These are phyloP conservation scores for Cryptosporidium xiaoi DNA, from an alignment of 169 alveolate genomes.

Conservation along the genomic window DNA sequence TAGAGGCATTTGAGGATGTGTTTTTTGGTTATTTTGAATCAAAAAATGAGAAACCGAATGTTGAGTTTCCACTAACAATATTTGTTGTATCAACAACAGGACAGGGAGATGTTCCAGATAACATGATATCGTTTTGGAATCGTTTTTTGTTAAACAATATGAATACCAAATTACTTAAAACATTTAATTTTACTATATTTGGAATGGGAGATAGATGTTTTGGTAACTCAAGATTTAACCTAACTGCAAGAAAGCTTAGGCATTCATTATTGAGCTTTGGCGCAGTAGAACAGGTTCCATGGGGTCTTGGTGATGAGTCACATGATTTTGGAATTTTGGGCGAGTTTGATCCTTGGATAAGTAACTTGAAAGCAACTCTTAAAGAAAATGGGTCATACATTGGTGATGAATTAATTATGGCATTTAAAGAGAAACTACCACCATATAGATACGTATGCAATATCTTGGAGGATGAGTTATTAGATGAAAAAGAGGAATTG, in stretches of 20 bases:
- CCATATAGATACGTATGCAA: slow-evolving; percentile 7
- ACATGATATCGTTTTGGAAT: slow-evolving; percentile 66
- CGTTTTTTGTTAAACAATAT: slow-evolving; percentile 30
- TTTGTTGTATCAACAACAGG: slow-evolving; percentile 72
- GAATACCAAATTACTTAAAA: slow-evolving; percentile 8
- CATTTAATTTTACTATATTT: slow-evolving; percentile 34
- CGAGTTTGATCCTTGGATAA: slow-evolving; percentile 72
- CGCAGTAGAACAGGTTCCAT: slow-evolving; percentile 29
- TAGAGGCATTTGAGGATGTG: slow-evolving; percentile 24
- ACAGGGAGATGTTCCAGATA: slow-evolving; percentile 72
- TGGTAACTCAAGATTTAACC: slow-evolving; percentile 57
- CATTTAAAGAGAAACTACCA: background rate
- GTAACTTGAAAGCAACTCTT: background rate
- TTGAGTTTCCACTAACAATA: slow-evolving; percentile 38
- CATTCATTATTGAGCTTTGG: slow-evolving; percentile 39
- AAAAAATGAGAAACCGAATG: background rate
- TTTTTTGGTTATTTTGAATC: slow-evolving; percentile 49
- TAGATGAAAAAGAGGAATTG: background rate
- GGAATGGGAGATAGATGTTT: slow-evolving; percentile 74
- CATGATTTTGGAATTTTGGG: slow-evolving; percentile 71
- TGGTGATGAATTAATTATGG: background rate
- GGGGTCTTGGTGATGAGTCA: slow-evolving; percentile 74
- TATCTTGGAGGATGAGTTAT: slow-evolving; percentile 4
- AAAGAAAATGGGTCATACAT: background rate
- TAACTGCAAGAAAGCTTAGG: slow-evolving; percentile 49